Conservation (phyloP, 2,329 filamentous ascomycete species). For the Aspergillus sp. region DNA sequence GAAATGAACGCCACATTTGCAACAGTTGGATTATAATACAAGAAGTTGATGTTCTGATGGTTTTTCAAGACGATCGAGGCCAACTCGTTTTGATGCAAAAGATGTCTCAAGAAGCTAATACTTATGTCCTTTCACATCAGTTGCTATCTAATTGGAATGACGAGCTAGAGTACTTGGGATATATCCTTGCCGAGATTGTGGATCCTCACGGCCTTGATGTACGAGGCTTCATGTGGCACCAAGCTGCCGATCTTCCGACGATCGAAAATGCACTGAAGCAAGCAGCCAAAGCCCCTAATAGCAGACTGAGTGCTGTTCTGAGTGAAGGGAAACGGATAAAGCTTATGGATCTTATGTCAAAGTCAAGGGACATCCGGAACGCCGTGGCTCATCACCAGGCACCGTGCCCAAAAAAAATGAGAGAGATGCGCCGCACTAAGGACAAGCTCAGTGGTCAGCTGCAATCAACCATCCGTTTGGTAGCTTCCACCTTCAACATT, state of each 20-base stretch:
- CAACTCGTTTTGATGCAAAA: background rate
- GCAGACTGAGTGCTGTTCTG: background rate
- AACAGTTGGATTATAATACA: background rate
- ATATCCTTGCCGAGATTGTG: slow-evolving; percentile 9
- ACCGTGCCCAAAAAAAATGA: background rate
- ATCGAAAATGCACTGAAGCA: slow-evolving; percentile 2
- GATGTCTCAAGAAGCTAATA: background rate
- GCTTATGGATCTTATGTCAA: background rate
- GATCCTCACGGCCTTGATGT: slow-evolving; percentile 6
- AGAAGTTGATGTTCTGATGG: background rate
- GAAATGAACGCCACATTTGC: background rate
- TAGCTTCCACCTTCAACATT: background rate
- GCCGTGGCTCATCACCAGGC: slow-evolving; percentile 4
- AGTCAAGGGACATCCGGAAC: slow-evolving; percentile 8
- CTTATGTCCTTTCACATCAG: background rate
- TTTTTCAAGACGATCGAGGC: background rate
- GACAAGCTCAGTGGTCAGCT: background rate
- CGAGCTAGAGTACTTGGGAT: slow-evolving; percentile 10
- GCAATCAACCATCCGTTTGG: background rate
- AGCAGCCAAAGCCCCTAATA: background rate
- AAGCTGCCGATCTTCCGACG: slow-evolving; percentile 9
- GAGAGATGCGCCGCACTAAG: background rate
- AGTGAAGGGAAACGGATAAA: background rate
- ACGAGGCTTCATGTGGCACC: slow-evolving; percentile 6
- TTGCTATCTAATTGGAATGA: slow-evolving; percentile 4